These are phyloP conservation scores for Rhodotorula babjevae DNA, from an alignment of 768 basidiomycete genomes.

Conservation along the genomic window DNA sequence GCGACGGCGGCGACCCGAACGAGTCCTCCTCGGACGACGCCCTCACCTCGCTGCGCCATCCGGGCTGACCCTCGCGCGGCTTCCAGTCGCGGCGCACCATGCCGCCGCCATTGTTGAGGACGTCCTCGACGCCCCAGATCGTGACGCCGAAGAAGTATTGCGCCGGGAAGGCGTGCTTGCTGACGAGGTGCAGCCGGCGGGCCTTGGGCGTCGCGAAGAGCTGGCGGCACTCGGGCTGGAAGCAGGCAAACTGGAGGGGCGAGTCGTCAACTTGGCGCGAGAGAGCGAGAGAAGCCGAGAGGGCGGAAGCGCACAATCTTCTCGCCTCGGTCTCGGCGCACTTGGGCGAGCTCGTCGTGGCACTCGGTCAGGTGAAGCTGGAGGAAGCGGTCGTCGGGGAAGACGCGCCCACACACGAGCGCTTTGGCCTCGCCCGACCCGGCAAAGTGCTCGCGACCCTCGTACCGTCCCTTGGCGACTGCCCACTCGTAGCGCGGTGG, in stretches of 20 bases:
- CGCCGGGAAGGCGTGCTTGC: constrained; percentile 38
- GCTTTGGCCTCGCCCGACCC: not conserved
- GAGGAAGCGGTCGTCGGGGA: constrained; percentile 33
- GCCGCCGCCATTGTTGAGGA: constrained; percentile 21
- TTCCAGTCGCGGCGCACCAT: constrained; percentile 34
- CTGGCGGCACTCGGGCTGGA: constrained; percentile 14
- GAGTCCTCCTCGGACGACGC: not conserved
- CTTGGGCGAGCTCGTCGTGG: constrained; percentile 38
- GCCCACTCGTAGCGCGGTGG: constrained; percentile 2
- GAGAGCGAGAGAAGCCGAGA: not conserved
- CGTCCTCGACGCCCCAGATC: constrained; percentile 28
- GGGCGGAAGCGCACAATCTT: constrained; percentile 33
- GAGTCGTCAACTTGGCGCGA: not conserved
- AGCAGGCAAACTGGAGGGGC: constrained; percentile 35
- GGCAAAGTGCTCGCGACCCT: not conserved
- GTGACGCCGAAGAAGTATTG: constrained; percentile 34
- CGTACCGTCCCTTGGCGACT: not conserved
- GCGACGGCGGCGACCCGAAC: not conserved
- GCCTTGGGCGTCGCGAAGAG: constrained; percentile 32
- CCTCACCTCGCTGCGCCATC: not conserved
- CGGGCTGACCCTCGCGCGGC: constrained; percentile 11
- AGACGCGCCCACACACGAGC: constrained; percentile 33
- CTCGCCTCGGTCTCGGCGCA: constrained; percentile 30
- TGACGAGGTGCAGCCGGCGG: constrained; percentile 39
- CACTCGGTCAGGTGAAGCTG: constrained; percentile 37